phyloP scores from a whole-genome alignment of 2,329 filamentous ascomycete genomes.

The Didymella sp. region DNA sequence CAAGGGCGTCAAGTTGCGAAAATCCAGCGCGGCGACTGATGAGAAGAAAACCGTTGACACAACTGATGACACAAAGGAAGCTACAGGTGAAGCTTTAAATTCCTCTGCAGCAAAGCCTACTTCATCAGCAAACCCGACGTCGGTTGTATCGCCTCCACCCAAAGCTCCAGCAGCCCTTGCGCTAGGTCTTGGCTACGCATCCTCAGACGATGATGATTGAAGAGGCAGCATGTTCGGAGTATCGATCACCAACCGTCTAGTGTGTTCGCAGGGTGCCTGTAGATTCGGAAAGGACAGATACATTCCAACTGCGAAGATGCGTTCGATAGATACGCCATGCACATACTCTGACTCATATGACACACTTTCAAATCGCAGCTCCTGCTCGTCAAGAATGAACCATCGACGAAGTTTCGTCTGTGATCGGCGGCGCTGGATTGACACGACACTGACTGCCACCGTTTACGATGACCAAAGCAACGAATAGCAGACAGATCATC shows the following conservation, averaged over 20 bases:
- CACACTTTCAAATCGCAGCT: not conserved
- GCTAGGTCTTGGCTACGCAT: conserved; percentile 52
- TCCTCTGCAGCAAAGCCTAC: not conserved
- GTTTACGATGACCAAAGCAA: not conserved
- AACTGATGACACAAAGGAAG: conserved; percentile 3
- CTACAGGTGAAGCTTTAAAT: not conserved
- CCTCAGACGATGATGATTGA: conserved; percentile 54
- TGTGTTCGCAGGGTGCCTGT: not conserved
- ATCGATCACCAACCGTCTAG: not conserved
- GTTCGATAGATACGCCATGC: not conserved
- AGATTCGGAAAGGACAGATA: not conserved
- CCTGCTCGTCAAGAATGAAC: not conserved
- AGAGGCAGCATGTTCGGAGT: not conserved
- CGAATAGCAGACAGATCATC: not conserved
- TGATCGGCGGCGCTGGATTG: not conserved
- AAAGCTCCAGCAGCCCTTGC: conserved; percentile 28
- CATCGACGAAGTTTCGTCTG: not conserved
- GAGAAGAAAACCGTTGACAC: conserved; percentile 11
- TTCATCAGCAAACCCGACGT: conserved; percentile 10
- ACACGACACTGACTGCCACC: not conserved
- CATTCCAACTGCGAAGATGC: not conserved
- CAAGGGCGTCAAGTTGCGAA: conserved; percentile 55
- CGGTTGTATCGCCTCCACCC: conserved; percentile 22
- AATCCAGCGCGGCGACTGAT: conserved; percentile 38
- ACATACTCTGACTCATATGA: not conserved